Evolutionary conservation across 2,329 filamentous ascomycete genomes (phyloP).

Genomic region (Botrytis aclada): DNA sequence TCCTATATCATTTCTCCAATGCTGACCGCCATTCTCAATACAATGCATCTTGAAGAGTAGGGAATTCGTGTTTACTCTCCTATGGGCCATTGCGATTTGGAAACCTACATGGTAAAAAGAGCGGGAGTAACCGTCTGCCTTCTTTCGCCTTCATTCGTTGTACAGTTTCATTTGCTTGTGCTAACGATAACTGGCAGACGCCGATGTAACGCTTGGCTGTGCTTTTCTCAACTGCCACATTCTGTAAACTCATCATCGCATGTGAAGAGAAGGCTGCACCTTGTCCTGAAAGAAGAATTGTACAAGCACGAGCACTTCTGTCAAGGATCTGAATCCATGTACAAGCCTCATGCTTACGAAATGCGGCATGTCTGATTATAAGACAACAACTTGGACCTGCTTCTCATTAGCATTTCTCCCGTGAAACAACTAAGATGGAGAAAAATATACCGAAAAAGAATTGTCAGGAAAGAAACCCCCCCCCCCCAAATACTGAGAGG

Average conservation of each 20-base stretch:
- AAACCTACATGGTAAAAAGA: not conserved
- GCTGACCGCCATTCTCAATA: not conserved
- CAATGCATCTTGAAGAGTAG: not conserved
- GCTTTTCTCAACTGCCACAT: not conserved
- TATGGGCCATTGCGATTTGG: not conserved
- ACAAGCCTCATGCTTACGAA: constrained; percentile 2
- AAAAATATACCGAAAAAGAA: not conserved
- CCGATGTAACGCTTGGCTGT: constrained; percentile 12
- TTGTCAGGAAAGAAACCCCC: not conserved
- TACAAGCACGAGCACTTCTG: not conserved
- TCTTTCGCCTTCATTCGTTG: not conserved
- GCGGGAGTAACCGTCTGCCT: not conserved
- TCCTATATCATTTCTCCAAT: constrained; percentile 16
- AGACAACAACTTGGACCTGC: not conserved
- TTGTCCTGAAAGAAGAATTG: not conserved
- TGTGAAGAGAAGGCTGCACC: not conserved
- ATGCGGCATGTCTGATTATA: not conserved
- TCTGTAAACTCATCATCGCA: not conserved
- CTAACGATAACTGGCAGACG: not conserved
- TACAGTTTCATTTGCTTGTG: not conserved
- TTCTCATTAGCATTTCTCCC: not conserved
- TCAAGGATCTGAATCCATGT: not conserved
- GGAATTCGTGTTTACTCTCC: not conserved
- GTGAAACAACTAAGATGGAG: not conserved
- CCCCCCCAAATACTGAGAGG: not conserved